Conservation (phyloP, 164 flowering plant species). For the Macadamia tetraphylla region DNA sequence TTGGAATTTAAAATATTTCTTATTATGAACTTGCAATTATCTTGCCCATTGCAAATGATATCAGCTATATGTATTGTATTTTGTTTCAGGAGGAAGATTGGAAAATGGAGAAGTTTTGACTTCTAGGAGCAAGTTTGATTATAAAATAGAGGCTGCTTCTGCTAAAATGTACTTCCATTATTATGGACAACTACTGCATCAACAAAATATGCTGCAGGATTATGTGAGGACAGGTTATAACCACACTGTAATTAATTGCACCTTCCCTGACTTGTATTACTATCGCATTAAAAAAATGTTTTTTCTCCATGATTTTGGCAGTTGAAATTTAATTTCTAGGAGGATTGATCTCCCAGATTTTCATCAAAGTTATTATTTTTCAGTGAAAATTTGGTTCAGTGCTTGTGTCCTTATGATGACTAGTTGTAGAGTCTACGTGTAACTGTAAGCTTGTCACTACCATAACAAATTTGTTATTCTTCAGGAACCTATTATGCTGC, state of each 20-base stretch:
- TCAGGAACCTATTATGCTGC: constrained; percentile 96
- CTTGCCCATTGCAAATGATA: not conserved
- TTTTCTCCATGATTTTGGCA: not conserved
- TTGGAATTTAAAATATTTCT: not conserved
- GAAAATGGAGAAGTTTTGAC: constrained; percentile 56
- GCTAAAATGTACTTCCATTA: constrained; percentile 99
- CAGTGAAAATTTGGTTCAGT: not conserved
- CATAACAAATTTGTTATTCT: constrained; percentile 9
- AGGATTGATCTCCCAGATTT: not conserved
- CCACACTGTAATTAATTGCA: constrained; percentile 12
- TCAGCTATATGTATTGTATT: not conserved
- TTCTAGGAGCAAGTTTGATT: constrained; percentile 80
- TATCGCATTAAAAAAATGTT: no score
- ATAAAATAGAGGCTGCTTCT: constrained; percentile 87
- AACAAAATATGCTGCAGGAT: constrained; percentile 98
- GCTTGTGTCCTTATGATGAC: not conserved
- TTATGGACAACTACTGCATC: constrained; percentile 93
- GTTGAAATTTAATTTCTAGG: not conserved
- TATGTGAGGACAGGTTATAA: constrained; percentile 97
- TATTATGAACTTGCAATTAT: not conserved
- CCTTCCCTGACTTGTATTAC: constrained; percentile 8
- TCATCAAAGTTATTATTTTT: not conserved
- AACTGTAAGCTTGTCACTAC: constrained; percentile 2
- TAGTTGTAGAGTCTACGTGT: not conserved
- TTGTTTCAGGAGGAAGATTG: constrained; percentile 35